A percentile compares a stretch with the other conserved stretches of the same genome.
phyloP scores from a whole-genome alignment of 1,284 basidiomycete genomes.

The Ceratobasidium sp. region DNA sequence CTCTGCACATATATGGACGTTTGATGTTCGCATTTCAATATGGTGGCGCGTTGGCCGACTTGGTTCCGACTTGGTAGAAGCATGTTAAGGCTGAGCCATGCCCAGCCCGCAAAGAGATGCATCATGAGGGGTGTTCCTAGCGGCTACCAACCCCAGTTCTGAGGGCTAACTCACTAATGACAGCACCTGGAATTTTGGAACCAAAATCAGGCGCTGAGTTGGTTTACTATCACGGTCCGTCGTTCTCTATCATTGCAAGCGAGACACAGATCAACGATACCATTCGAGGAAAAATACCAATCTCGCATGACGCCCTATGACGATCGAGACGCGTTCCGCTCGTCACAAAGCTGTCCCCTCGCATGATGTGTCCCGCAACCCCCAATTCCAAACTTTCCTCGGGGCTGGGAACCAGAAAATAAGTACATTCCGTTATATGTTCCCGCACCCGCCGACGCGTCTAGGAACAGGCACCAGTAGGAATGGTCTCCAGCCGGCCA shows the following conservation, averaged over 20 bases:
- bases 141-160: background rate
- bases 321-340: background rate
- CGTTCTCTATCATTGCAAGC: background rate
- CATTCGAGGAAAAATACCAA: background rate
- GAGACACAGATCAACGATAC: background rate
- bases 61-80: background rate
- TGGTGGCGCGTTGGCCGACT: slow-evolving; percentile 5
- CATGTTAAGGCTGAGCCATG: background rate
- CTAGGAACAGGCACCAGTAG: too few species aligned
- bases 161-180: too few species aligned
- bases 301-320: background rate
- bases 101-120: background rate
- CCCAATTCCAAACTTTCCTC: background rate
- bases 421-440: too few species aligned
- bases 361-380: background rate
- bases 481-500: slow-evolving; percentile 5
- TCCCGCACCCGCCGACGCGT: too few species aligned
- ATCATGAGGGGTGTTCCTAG: background rate
- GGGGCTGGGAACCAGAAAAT: background rate
- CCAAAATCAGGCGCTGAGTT: slow-evolving; percentile 9
- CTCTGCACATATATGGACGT: slow-evolving; percentile 20
- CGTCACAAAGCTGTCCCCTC: background rate
- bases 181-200: slow-evolving; percentile 17
- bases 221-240: background rate
- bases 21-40: slow-evolving; percentile 9